These are phyloP conservation scores for Hibiscus trionum DNA, from an alignment of 345 rosid species.

Conservation along the genomic window DNA sequence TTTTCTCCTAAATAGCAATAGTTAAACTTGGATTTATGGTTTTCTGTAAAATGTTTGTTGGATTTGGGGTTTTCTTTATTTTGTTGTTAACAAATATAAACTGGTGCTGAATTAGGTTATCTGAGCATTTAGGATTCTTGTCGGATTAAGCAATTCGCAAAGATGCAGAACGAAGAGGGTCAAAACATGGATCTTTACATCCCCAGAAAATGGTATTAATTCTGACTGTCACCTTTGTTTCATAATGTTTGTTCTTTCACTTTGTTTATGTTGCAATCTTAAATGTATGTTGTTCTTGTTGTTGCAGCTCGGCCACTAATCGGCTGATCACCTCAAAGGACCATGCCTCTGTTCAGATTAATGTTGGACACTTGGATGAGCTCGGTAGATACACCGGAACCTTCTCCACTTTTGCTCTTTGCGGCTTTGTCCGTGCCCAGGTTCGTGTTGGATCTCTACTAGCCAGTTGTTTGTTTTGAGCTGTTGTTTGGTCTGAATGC, in stretches of 20 bases:
- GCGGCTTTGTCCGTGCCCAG: background rate
- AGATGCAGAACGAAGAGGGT: conserved; percentile 98
- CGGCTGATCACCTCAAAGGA: conserved; percentile 49
- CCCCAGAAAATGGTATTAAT: conserved; percentile 75
- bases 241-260: background rate
- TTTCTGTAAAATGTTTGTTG: background rate
- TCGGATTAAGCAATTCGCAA: conserved; percentile 16
- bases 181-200: conserved; percentile 76
- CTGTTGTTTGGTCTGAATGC: conserved; percentile 19
- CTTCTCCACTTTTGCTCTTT: background rate
- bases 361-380: conserved; percentile 18
- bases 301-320: conserved; percentile 59
- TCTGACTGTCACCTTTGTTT: background rate
- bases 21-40: background rate
- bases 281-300: background rate
- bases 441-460: background rate
- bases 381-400: background rate
- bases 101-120: conserved; percentile 3
- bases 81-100: background rate
- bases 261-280: background rate
- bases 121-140: background rate
- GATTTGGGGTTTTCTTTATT: background rate
- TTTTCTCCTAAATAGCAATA: too few relatives aligned
- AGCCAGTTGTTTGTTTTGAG: background rate
- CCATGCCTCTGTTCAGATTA: background rate